Percentiles rank a stretch among this genome's conserved stretches.
Conservation (phyloP, 2,329 filamentous ascomycete genomes). For the Phoma herbarum region DNA sequence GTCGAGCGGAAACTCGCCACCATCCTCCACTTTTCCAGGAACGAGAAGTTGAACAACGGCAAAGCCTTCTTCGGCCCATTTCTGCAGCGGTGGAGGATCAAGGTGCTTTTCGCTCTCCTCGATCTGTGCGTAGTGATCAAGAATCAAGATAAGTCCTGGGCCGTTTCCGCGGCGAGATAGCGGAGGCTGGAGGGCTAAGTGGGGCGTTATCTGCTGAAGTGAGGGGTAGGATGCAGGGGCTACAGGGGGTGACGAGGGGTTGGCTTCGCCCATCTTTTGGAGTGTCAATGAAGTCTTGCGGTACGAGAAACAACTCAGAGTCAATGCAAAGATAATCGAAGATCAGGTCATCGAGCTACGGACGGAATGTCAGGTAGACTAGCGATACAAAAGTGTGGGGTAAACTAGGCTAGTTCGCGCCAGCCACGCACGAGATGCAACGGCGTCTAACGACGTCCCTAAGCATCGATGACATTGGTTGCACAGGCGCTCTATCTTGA, state of each 20-base stretch:
- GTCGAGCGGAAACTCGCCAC: slow-evolving; percentile 44
- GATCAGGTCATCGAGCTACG: slow-evolving; percentile 2
- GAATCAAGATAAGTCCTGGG: slow-evolving; percentile 59
- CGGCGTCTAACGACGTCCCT: slow-evolving; percentile 16
- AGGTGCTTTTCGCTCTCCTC: slow-evolving; percentile 50
- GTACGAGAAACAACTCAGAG: neutral
- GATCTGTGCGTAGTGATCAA: slow-evolving; percentile 47
- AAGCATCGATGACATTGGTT: slow-evolving; percentile 13
- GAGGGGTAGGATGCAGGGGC: slow-evolving; percentile 29
- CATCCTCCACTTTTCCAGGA: slow-evolving; percentile 43
- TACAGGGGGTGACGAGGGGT: slow-evolving; percentile 25
- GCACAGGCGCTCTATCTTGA: slow-evolving; percentile 7
- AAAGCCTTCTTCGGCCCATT: slow-evolving; percentile 78
- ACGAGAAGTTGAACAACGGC: slow-evolving; percentile 65
- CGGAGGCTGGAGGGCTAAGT: slow-evolving; percentile 54
- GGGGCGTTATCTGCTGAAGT: slow-evolving; percentile 34
- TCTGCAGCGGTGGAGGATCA: slow-evolving; percentile 66
- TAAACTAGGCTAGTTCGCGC: slow-evolving; percentile 12
- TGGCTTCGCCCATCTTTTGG: slow-evolving; percentile 17
- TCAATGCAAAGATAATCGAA: neutral
- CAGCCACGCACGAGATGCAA: slow-evolving; percentile 14
- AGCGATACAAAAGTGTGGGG: slow-evolving; percentile 22
- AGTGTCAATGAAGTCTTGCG: neutral
- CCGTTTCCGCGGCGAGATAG: slow-evolving; percentile 60
- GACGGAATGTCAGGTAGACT: slow-evolving; percentile 11